Conservation (phyloP, 768 basidiomycete species). For the Podaxis sp. region DNA sequence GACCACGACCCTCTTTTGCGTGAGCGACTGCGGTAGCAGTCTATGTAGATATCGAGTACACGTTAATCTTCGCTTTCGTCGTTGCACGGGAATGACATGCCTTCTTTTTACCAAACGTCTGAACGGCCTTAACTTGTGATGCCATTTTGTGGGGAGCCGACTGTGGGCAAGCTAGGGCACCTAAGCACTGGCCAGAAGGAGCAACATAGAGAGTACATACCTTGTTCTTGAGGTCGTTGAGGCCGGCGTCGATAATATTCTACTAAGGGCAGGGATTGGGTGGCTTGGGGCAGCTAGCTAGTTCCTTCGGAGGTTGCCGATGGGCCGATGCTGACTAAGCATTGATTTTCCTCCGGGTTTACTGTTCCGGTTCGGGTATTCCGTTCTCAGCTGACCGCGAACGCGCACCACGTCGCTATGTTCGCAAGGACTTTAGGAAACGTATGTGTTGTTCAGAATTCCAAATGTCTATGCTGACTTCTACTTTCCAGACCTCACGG, state of each 20-base stretch:
- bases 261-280: conserved; percentile 22
- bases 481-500: not conserved
- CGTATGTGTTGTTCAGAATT: conserved; percentile 6
- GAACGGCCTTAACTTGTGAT: conserved; percentile 84
- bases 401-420: conserved; percentile 8
- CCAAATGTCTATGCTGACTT: not conserved
- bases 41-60: conserved; percentile 36
- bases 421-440: conserved; percentile 15
- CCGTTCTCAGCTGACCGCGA: conserved; percentile 20
- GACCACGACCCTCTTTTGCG: conserved; percentile 93
- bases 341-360: conserved; percentile 17
- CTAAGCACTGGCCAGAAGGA: conserved; percentile 14
- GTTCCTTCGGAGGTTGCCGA: conserved; percentile 34
- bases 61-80: not conserved
- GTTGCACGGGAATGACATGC: conserved; percentile 36
- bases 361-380: conserved; percentile 19
- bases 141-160: conserved; percentile 54
- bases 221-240: conserved; percentile 46
- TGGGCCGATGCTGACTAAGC: conserved; percentile 32
- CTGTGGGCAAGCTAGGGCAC: conserved; percentile 22
- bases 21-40: conserved; percentile 98
- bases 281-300: conserved; percentile 42
- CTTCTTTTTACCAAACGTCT: conserved; percentile 99
- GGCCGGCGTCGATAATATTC: conserved; percentile 36
- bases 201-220: conserved; percentile 24